Conservation (phyloP, 108 stramenopile genomes). For the Nannochloropsis salina region DNA sequence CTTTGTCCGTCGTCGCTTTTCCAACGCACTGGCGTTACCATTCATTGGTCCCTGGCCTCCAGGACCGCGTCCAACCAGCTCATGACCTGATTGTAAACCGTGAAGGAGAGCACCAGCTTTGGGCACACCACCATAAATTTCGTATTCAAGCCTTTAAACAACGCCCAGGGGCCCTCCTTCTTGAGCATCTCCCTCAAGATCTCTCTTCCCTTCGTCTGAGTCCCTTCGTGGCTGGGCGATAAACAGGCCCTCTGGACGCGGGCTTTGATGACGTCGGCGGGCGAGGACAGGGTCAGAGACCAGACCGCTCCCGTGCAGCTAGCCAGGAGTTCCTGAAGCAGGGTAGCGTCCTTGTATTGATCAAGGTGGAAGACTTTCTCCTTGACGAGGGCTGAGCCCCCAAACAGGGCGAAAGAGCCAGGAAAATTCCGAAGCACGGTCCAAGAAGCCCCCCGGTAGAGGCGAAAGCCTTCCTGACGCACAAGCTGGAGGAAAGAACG, state of each 20-base stretch:
- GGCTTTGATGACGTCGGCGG: background rate
- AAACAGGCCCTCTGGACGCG: background rate
- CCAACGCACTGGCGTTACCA: too few species aligned
- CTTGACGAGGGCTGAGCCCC: background rate
- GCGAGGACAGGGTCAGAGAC: background rate
- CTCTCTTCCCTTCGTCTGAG: background rate
- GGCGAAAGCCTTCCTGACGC: background rate
- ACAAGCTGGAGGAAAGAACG: background rate
- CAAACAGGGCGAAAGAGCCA: background rate
- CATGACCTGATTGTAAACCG: slow-evolving; percentile 11
- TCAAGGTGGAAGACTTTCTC: background rate
- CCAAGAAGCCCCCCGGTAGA: background rate
- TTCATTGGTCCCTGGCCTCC: too few species aligned
- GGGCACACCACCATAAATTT: slow-evolving; percentile 20
- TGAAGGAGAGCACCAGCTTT: background rate
- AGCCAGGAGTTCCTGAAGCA: background rate
- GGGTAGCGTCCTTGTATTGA: slow-evolving; percentile 1
- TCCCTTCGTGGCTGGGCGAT: background rate
- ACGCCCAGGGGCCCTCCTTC: slow-evolving; percentile 10
- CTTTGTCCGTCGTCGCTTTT: too few species aligned
- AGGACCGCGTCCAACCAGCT: background rate
- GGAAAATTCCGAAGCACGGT: background rate
- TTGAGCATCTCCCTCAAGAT: background rate
- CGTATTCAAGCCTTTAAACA: slow-evolving; percentile 7
- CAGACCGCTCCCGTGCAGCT: background rate